phyloP scores from a whole-genome alignment of 1,284 basidiomycete genomes.

The Ustilago tritici region DNA sequence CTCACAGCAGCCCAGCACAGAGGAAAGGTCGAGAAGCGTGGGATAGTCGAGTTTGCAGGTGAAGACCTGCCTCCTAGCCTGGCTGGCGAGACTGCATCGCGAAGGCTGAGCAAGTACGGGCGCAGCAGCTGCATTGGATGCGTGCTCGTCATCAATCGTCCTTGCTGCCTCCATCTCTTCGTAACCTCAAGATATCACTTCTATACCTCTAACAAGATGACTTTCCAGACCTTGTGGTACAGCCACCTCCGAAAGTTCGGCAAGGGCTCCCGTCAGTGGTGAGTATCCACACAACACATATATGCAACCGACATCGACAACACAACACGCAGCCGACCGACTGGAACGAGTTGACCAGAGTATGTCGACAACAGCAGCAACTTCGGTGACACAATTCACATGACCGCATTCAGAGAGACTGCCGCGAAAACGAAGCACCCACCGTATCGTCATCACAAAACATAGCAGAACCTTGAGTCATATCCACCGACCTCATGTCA shows the following conservation, averaged over 20 bases:
- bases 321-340: slow-evolving; percentile 9
- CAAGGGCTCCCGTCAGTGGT: slow-evolving; percentile 69
- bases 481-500: background rate
- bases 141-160: slow-evolving; percentile 31
- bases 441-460: background rate
- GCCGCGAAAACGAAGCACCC: background rate
- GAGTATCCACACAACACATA: slow-evolving; percentile 37
- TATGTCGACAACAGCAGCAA: slow-evolving; percentile 8
- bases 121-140: slow-evolving; percentile 16
- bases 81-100: background rate
- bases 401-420: background rate
- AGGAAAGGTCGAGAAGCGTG: background rate
- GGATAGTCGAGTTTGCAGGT: background rate
- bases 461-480: background rate
- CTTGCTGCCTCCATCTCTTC: slow-evolving; percentile 42
- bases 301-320: background rate
- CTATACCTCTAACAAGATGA: slow-evolving; percentile 61
- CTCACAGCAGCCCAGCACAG: no score
- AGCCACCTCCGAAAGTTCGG: slow-evolving; percentile 65
- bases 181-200: slow-evolving; percentile 45
- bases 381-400: background rate
- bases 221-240: slow-evolving; percentile 68
- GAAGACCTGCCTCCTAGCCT: background rate
- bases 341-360: background rate
- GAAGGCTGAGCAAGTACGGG: background rate